phyloP scores from a whole-genome alignment of 768 basidiomycete species.

The Clitopilus passeckerianus region DNA sequence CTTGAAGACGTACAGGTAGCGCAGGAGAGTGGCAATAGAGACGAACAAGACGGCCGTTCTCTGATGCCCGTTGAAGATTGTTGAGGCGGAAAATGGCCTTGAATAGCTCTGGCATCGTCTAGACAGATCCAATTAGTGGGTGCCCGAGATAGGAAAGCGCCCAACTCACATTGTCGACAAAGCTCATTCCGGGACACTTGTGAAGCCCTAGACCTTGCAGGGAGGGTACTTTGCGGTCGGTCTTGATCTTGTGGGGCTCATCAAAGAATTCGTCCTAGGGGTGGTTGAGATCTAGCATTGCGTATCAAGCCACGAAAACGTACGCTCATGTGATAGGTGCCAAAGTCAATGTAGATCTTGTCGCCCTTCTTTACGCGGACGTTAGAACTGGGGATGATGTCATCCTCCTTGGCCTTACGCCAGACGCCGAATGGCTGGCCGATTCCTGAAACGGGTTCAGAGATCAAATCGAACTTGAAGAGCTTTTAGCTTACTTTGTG shows the following conservation, averaged over 20 bases:
- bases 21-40: constrained; percentile 7
- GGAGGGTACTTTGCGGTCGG: constrained; percentile 7
- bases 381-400: constrained; percentile 5
- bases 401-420: constrained; percentile 8
- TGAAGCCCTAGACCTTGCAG: constrained; percentile 19
- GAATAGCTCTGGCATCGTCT: constrained; percentile 20
- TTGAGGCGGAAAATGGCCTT: constrained; percentile 13
- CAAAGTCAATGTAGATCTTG: constrained; percentile 11
- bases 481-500: constrained; percentile 12
- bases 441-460: constrained; percentile 7
- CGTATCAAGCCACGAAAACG: neutral
- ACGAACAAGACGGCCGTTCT: constrained; percentile 8
- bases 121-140: neutral
- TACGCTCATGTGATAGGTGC: constrained; percentile 11
- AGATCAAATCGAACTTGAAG: neutral
- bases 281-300: neutral
- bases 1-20: constrained; percentile 1
- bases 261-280: constrained; percentile 8
- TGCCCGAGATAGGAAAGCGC: neutral
- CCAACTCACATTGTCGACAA: constrained; percentile 15
- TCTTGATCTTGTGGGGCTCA: constrained; percentile 8
- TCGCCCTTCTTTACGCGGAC: constrained; percentile 11
- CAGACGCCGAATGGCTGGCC: constrained; percentile 11
- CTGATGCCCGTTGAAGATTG: constrained; percentile 5
- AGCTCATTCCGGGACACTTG: constrained; percentile 16